Percentiles rank a stretch among this genome's conserved stretches.
phyloP scores from a whole-genome alignment of 352 stramenopile genomes.

The Thraustochytrium sp. region DNA sequence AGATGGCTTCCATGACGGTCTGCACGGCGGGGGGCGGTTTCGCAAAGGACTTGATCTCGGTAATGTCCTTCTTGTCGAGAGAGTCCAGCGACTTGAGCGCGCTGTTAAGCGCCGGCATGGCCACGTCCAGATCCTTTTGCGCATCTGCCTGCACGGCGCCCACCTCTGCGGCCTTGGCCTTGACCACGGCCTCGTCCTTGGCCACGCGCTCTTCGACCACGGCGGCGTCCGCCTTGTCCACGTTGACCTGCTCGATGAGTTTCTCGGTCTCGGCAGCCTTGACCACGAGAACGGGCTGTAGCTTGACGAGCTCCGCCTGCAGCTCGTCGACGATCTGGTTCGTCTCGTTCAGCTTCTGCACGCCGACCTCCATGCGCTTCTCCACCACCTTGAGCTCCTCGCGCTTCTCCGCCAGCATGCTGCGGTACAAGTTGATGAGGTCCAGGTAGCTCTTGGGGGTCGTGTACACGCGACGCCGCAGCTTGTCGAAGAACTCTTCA shows the following conservation, averaged over 20 bases:
- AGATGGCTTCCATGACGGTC: slow-evolving; percentile 88
- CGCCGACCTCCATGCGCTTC: slow-evolving; percentile 60
- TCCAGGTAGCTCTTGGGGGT: slow-evolving; percentile 92
- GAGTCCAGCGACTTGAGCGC: slow-evolving; percentile 77
- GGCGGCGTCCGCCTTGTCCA: slow-evolving; percentile 70
- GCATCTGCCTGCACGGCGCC: slow-evolving; percentile 79
- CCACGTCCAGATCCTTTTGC: slow-evolving; percentile 81
- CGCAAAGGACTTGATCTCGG: slow-evolving; percentile 84
- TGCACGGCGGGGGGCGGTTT: slow-evolving; percentile 83
- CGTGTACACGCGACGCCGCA: slow-evolving; percentile 86
- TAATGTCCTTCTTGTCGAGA: slow-evolving; percentile 86
- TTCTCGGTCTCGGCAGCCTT: slow-evolving; percentile 81
- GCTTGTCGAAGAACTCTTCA: slow-evolving; percentile 75
- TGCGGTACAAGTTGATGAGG: slow-evolving; percentile 85
- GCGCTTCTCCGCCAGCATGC: slow-evolving; percentile 76
- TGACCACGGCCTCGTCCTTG: slow-evolving; percentile 79
- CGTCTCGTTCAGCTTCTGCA: slow-evolving; percentile 87
- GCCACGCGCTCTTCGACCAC: slow-evolving; percentile 73
- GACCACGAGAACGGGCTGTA: slow-evolving; percentile 81
- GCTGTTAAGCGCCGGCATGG: slow-evolving; percentile 78
- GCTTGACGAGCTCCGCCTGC: slow-evolving; percentile 76
- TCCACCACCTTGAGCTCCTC: slow-evolving; percentile 64
- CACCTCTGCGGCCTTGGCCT: slow-evolving; percentile 81
- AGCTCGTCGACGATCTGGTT: slow-evolving; percentile 85
- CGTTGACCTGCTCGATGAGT: slow-evolving; percentile 64